Evolutionary conservation across 345 rosid species (phyloP).

Genomic region (Psidium friedrichsthalianum): DNA sequence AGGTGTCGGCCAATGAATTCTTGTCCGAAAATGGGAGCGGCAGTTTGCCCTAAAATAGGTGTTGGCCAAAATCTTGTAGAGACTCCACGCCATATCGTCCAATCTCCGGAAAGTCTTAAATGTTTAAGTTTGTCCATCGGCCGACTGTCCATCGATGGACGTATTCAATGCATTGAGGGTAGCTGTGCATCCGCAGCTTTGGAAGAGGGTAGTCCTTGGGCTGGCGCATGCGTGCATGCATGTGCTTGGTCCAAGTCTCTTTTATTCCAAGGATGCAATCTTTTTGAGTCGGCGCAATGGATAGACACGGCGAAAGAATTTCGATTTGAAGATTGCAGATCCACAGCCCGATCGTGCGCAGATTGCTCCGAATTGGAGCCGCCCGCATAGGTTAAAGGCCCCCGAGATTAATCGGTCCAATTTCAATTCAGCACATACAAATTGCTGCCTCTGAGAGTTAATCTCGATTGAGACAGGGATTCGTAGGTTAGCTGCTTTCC

Average conservation of each 20-base stretch:
- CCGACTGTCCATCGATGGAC: too few relatives aligned
- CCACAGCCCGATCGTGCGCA: accelerated
- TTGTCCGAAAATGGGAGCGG: too few relatives aligned
- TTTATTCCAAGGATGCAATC: not conserved
- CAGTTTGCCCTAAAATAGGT: too few relatives aligned
- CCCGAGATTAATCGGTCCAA: not conserved
- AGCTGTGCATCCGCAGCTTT: too few relatives aligned
- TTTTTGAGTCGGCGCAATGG: not conserved
- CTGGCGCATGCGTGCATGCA: too few relatives aligned
- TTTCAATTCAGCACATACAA: not conserved
- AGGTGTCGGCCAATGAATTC: too few relatives aligned
- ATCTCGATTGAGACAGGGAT: not conserved
- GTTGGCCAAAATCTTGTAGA: too few relatives aligned
- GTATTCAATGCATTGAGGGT: too few relatives aligned
- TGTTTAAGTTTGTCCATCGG: too few relatives aligned
- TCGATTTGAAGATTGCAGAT: not conserved
- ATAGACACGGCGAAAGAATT: not conserved
- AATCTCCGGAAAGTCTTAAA: too few relatives aligned
- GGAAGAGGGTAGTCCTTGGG: too few relatives aligned
- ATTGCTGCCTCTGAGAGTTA: not conserved
- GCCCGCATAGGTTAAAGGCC: not conserved
- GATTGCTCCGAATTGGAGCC: not conserved
- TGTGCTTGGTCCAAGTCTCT: not conserved
- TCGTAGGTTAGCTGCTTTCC: not conserved
- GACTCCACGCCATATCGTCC: too few relatives aligned